phyloP scores from a whole-genome alignment of 306 rosid genomes.

The Castanospermum australe region DNA sequence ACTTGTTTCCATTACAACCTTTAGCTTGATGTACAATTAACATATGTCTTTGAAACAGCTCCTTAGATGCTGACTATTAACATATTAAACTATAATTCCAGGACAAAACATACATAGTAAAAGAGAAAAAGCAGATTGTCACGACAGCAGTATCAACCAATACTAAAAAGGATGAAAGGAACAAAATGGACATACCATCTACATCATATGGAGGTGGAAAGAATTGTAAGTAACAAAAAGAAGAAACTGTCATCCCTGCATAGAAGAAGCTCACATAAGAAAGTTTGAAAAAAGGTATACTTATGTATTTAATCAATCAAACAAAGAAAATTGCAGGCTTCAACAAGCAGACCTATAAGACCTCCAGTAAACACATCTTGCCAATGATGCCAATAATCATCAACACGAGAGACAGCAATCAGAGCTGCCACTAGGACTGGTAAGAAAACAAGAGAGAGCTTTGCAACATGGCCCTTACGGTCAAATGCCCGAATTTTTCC shows the following conservation, averaged over 20 bases:
- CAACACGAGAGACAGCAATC: conserved; percentile 79
- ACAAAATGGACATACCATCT: conserved; percentile 51
- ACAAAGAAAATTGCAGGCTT: background rate
- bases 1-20: background rate
- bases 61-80: background rate
- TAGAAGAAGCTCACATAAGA: conserved; percentile 12
- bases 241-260: conserved; percentile 68
- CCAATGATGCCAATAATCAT: conserved; percentile 94
- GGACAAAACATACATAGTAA: background rate
- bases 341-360: conserved; percentile 51
- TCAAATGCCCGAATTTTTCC: conserved; percentile 75
- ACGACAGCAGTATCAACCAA: background rate
- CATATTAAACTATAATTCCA: background rate
- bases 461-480: conserved; percentile 68
- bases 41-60: background rate
- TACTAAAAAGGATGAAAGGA: background rate
- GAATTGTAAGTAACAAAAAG: conserved; percentile 89
- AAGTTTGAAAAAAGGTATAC: background rate
- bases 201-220: conserved; percentile 73
- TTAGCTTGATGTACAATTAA: background rate
- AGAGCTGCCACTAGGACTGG: conserved; percentile 70
- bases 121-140: background rate
- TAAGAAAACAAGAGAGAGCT: conserved; percentile 59
- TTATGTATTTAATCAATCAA: background rate
- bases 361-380: conserved; percentile 76